Evolutionary conservation across 805 yeast species (phyloP), one percentile per base, ranked within the genome.

Genomic region (Pichia eremophila): DNA sequence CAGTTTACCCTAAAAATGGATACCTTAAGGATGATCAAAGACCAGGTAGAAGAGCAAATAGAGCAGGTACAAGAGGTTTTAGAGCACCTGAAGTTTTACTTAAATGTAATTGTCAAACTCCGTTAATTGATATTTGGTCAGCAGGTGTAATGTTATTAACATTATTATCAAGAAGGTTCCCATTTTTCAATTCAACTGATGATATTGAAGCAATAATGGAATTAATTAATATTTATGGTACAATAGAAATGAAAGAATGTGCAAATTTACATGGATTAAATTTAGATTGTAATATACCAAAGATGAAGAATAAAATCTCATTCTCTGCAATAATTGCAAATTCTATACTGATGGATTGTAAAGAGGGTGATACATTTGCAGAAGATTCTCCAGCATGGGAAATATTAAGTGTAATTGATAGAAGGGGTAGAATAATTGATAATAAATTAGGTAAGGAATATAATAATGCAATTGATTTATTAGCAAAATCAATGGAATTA

Each of bases 1-100:
- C 63, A 57, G 51, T 66, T 2, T 54, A 60, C 8, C 64, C 66
- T 14, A 49, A 56, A 6, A 74, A 74, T 64, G 91, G 96, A 2
- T 88, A 85, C 59, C 84, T 89, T 10, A 88, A 87, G 60, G 86
- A 85, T 57, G 99, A 93, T 67, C 78, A 78, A 44, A 73, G 98
- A 56, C 85, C 95, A 0, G 86, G 93, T 2, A 75, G 95, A 57
- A 75, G 99, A 48, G 98, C 98, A 0, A 93, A 93, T 59, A 79
- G 99, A 57, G 99, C 99, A 17, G 97, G 97, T 9, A 89, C 97
- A 1, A 73, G 97, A 56, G 97, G 97, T 0, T 89, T 89, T 60
- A 73, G 97, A 55, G 96, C 97, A 0, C 96, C 96, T 0, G 97
- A 89, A 61, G 96, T 89, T 5, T 68, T 90, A 46, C 74, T 88